Base-by-base conservation (phyloP, 768 basidiomycete genomes). In the Phlebiopsis flavidoalba region DNA sequence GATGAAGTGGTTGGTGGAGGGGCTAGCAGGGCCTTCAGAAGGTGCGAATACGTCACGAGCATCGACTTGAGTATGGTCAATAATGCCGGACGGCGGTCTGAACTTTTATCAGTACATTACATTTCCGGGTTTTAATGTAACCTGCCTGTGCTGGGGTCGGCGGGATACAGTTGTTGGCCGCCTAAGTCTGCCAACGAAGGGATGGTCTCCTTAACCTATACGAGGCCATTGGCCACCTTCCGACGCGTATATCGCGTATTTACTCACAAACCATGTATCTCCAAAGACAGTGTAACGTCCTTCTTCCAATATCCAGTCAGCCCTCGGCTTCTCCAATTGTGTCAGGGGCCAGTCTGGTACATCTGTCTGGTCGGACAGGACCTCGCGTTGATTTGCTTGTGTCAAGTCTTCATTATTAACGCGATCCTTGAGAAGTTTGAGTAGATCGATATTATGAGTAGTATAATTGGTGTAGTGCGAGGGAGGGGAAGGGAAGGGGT, bases 281-380 rank as follows among this genome's bases (percentile, higher is more conserved):
- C 91, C 93, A 73, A 89, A 96, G 15, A 87, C 88, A 56, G 83
- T 82, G 71, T 93, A 96, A 63, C 84, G 78, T 1, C 88, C 88
- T 62, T 92, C 91, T 65, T 94, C 90, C 1, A 91, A 78, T 55
- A 96, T 89, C 93, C 93, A 95, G 68, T 95, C 93, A 14, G 90
- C 86, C 49, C 92, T 82, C 40, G 94, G 94, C 73, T 89, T 93
- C 70, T 94, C 89, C 10, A 96, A 80, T 64, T 87, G 85, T 2
- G 72, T 72, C 46, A 95, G 75, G 19, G 87, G 80, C 90, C 89
- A 93, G 19, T 90, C 83, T 7, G 92, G 91, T 11, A 93, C 75
- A 58, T 92, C 86, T 1, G 74, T 66, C 68, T 93, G 87, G 75
- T 91, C 93, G 7, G 80, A 73, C 45, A 93, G 77, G 35, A 86